Evolutionary conservation across 2,329 filamentous ascomycete species (phyloP).

Genomic region (Proliferodiscus dingleyae): DNA sequence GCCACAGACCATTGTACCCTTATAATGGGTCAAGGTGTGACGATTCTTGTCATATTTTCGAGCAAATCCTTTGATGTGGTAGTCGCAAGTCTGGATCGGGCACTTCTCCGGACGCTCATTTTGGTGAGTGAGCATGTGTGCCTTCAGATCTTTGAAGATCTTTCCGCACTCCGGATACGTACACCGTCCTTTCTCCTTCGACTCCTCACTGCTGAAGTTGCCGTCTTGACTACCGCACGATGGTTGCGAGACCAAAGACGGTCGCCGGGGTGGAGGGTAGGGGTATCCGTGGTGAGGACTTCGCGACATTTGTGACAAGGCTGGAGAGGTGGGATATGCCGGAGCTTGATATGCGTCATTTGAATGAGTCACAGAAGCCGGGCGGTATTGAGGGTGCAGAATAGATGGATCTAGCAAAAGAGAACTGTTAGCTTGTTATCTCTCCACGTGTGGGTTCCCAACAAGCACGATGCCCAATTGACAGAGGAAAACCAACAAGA

Average conservation of each 20-base stretch:
- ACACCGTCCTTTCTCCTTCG: slow-evolving; percentile 38
- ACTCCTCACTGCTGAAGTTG: slow-evolving; percentile 30
- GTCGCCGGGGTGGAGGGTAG: slow-evolving; percentile 25
- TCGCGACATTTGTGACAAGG: slow-evolving; percentile 28
- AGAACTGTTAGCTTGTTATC: slow-evolving; percentile 21
- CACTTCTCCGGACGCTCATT: slow-evolving; percentile 93
- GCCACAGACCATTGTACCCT: slow-evolving; percentile 95
- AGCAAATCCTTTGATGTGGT: slow-evolving; percentile 89
- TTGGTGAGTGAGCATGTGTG: slow-evolving; percentile 95
- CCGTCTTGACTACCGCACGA: slow-evolving; percentile 29
- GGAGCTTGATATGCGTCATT: slow-evolving; percentile 27
- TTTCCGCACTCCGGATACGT: slow-evolving; percentile 55
- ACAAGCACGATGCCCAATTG: slow-evolving; percentile 23
- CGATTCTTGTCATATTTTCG: slow-evolving; percentile 98
- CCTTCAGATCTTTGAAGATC: slow-evolving; percentile 62
- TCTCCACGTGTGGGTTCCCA: slow-evolving; percentile 1
- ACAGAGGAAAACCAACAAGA: slow-evolving; percentile 49
- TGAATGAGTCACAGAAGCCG: slow-evolving; percentile 21
- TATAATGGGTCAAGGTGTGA: slow-evolving; percentile 94
- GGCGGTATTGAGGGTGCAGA: slow-evolving; percentile 28
- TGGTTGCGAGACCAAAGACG: slow-evolving; percentile 26
- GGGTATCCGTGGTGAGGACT: slow-evolving; percentile 29
- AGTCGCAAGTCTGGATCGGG: slow-evolving; percentile 88
- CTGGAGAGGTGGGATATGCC: slow-evolving; percentile 29
- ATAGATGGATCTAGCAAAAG: slow-evolving; percentile 30